These are phyloP conservation scores for Calocera cornea DNA, from an alignment of 768 basidiomycete species.

Conservation along the genomic window DNA sequence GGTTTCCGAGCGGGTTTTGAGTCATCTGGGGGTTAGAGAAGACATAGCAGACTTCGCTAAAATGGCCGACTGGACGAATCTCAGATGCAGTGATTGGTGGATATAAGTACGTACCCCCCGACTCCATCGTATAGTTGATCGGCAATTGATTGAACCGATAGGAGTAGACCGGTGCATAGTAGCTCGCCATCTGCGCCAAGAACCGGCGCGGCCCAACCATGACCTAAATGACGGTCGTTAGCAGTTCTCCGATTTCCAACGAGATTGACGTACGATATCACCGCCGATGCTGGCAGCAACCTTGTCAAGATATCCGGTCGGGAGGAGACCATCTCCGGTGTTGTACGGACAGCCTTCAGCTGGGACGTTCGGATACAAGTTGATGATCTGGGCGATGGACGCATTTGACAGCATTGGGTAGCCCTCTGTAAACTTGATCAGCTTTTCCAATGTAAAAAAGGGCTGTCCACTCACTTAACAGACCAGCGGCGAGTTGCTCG, in stretches of 20 bases:
- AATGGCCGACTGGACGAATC: neutral
- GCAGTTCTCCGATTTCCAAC: neutral
- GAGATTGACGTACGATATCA: neutral
- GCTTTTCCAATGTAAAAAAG: slow-evolving; percentile 6
- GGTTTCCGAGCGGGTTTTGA: slow-evolving; percentile 10
- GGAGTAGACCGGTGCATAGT: slow-evolving; percentile 7
- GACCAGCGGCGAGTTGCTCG: slow-evolving; percentile 11
- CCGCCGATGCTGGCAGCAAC: slow-evolving; percentile 6
- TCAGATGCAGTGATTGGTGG: neutral
- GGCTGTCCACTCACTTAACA: slow-evolving; percentile 5
- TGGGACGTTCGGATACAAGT: slow-evolving; percentile 12
- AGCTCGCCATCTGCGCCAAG: neutral
- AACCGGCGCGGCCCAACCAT: slow-evolving; percentile 8
- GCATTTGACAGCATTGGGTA: neutral
- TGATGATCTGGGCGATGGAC: slow-evolving; percentile 8
- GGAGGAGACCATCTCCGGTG: slow-evolving; percentile 13
- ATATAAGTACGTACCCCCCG: slow-evolving; percentile 2
- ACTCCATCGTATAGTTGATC: slow-evolving; percentile 8
- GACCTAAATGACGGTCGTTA: neutral
- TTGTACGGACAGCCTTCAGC: slow-evolving; percentile 14
- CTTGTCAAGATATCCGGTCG: slow-evolving; percentile 16
- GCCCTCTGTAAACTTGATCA: neutral
- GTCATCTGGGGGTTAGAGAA: slow-evolving; percentile 8
- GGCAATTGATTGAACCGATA: slow-evolving; percentile 12
- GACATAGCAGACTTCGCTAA: slow-evolving; percentile 10